These are phyloP conservation scores for Podospora appendiculata DNA, from an alignment of 495 filamentous ascomycete species.

Conservation along the genomic window DNA sequence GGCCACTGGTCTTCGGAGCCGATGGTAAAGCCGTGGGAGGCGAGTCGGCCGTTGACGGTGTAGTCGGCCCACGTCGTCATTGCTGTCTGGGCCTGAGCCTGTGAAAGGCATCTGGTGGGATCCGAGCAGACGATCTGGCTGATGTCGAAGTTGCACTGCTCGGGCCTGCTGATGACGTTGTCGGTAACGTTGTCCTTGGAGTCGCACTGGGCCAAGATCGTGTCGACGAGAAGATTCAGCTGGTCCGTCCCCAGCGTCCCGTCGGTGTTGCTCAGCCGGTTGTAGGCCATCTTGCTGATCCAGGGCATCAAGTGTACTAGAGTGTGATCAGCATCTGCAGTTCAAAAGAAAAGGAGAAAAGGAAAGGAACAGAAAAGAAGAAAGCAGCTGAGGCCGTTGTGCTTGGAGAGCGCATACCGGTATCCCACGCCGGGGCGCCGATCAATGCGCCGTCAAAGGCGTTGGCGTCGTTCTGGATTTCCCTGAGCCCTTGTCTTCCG, in stretches of 20 bases:
- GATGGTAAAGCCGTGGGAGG: conserved; percentile 43
- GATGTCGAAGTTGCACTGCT: conserved; percentile 49
- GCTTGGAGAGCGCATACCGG: conserved; percentile 2
- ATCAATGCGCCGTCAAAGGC: conserved; percentile 60
- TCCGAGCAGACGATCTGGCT: conserved; percentile 46
- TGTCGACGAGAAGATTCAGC: conserved; percentile 48
- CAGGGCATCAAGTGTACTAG: conserved; percentile 42
- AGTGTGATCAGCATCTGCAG: neutral
- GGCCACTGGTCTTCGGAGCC: conserved; percentile 24
- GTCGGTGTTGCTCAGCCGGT: conserved; percentile 34
- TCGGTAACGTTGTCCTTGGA: conserved; percentile 53
- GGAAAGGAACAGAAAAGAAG: too few species aligned
- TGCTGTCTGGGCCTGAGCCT: conserved; percentile 47
- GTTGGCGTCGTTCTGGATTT: conserved; percentile 43
- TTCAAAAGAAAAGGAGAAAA: too few species aligned
- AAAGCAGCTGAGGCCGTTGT: neutral
- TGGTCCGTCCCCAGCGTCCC: conserved; percentile 44
- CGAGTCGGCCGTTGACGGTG: conserved; percentile 32
- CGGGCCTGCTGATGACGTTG: conserved; percentile 56
- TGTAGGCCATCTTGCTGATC: conserved; percentile 30
- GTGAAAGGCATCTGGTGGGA: conserved; percentile 44
- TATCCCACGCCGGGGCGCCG: conserved; percentile 31
- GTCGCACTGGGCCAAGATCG: conserved; percentile 60
- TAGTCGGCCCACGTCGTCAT: conserved; percentile 43
- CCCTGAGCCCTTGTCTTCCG: conserved; percentile 49